Percentiles rank a stretch among this genome's conserved stretches.
These are phyloP conservation scores for Stramenopiles sp. DNA, from an alignment of 352 stramenopile species.

Conservation along the genomic window DNA sequence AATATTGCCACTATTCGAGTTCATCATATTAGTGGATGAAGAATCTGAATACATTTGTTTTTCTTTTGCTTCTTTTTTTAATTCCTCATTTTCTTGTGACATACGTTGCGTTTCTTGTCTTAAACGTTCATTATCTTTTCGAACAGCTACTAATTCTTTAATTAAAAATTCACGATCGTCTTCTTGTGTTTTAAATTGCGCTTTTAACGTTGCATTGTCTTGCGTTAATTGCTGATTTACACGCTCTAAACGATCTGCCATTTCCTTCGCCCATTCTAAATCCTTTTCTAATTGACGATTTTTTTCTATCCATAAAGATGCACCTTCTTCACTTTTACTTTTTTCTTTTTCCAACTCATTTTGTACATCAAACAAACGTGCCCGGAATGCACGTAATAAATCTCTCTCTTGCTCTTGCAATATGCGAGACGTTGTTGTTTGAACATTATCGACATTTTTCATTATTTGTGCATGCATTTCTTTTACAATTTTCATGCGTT, in stretches of 20 bases:
- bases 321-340: conserved; percentile 61
- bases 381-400: conserved; percentile 57
- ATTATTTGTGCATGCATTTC: conserved; percentile 58
- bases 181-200: conserved; percentile 67
- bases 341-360: conserved; percentile 72
- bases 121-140: conserved; percentile 65
- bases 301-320: conserved; percentile 66
- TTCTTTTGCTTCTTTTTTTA: neutral
- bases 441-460: conserved; percentile 62
- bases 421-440: conserved; percentile 62
- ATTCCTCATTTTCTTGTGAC: conserved; percentile 18
- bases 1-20: no score
- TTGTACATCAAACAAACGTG: conserved; percentile 69
- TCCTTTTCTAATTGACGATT: conserved; percentile 62
- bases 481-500: conserved; percentile 49
- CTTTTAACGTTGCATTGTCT: conserved; percentile 64
- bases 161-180: conserved; percentile 78
- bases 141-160: conserved; percentile 62
- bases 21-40: no score
- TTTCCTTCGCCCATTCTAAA: conserved; percentile 58
- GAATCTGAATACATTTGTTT: neutral
- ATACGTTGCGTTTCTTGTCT: conserved; percentile 24
- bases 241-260: conserved; percentile 57
- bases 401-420: conserved; percentile 64
- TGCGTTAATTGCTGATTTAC: conserved; percentile 61